Conservation (phyloP, 305 asterid species). For the Fraxinus ornus region DNA sequence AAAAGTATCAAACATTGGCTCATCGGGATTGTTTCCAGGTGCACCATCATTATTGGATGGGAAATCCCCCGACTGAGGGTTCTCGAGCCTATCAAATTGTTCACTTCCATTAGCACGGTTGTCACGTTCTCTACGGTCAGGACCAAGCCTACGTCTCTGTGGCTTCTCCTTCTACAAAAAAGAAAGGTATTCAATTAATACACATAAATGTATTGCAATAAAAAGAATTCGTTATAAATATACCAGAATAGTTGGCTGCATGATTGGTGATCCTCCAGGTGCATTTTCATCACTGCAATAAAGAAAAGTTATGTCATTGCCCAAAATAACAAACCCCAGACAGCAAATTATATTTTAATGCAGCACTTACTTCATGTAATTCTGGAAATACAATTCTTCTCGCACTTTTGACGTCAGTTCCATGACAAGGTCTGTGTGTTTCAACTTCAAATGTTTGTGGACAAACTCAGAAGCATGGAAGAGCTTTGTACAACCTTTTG, state of each 20-base stretch:
- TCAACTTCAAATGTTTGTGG: conserved; percentile 88
- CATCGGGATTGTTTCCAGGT: conserved; percentile 68
- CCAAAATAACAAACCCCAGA: conserved; percentile 7
- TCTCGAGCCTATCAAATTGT: conserved; percentile 68
- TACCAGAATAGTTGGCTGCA: conserved; percentile 88
- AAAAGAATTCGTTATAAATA: background rate
- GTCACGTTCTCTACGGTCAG: conserved; percentile 68
- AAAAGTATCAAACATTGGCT: conserved; percentile 77
- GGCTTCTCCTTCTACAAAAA: conserved; percentile 73
- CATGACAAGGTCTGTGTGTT: conserved; percentile 76
- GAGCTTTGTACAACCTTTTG: conserved; percentile 98
- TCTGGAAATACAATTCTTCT: conserved; percentile 83
- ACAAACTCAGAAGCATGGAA: conserved; percentile 98
- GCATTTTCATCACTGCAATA: conserved; percentile 85
- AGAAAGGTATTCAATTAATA: background rate
- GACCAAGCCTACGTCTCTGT: conserved; percentile 67
- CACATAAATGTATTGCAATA: background rate
- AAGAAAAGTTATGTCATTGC: conserved; percentile 25
- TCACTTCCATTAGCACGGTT: conserved; percentile 62
- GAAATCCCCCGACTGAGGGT: conserved; percentile 60
- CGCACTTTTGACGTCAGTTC: conserved; percentile 84
- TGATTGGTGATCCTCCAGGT: conserved; percentile 92
- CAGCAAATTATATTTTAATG: conserved; percentile 4
- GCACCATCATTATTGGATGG: conserved; percentile 50
- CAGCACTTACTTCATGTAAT: conserved; percentile 85